Evolutionary conservation across 2,329 filamentous ascomycete species (phyloP).

Genomic region (Sarocladiaceae sp.): DNA sequence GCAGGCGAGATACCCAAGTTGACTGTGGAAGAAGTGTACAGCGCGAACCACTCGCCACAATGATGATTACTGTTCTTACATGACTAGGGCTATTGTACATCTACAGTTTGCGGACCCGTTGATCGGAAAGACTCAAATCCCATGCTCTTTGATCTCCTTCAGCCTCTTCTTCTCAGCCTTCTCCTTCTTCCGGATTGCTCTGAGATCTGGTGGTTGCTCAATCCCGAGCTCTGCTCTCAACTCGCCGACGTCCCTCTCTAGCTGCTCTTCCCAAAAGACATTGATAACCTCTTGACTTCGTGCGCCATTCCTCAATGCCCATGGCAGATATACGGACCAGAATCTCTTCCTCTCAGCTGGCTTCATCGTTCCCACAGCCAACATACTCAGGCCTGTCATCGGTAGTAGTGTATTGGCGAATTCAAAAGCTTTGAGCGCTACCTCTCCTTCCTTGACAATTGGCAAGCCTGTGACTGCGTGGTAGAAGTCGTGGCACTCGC

Average conservation of each 20-base stretch:
- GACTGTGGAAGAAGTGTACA: too few species aligned
- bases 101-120: neutral
- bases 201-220: constrained; percentile 82
- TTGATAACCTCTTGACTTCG: constrained; percentile 80
- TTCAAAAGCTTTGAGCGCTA: constrained; percentile 97
- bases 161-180: constrained; percentile 64
- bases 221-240: constrained; percentile 74
- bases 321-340: constrained; percentile 74
- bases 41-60: too few species aligned
- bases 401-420: constrained; percentile 91
- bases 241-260: constrained; percentile 77
- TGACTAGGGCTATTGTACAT: neutral
- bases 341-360: constrained; percentile 74
- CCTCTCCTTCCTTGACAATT: constrained; percentile 88
- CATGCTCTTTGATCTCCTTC: constrained; percentile 37
- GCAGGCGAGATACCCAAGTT: too few species aligned
- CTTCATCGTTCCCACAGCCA: constrained; percentile 84
- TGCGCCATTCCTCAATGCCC: constrained; percentile 83
- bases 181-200: constrained; percentile 68
- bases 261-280: constrained; percentile 94
- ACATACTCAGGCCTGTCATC: constrained; percentile 86
- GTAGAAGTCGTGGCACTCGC: constrained; percentile 97
- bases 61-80: constrained; percentile 5
- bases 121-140: neutral
- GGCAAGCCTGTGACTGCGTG: constrained; percentile 91